Conservation (phyloP, 768 basidiomycete species). For the Amanita pseudoporphyria region DNA sequence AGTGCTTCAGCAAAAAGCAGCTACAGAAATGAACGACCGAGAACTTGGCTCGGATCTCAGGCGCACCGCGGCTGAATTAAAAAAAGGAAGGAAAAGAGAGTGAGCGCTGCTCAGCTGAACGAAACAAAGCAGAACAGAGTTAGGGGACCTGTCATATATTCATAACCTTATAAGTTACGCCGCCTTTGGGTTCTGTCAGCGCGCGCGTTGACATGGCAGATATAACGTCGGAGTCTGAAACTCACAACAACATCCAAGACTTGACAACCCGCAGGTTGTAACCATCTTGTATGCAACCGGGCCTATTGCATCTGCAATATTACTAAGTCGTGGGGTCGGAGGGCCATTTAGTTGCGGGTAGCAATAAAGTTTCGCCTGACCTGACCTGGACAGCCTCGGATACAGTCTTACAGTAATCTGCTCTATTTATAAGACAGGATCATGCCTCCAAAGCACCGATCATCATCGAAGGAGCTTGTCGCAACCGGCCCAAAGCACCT, state of each 20-base stretch:
- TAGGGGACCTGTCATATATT: neutral
- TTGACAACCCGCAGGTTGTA: neutral
- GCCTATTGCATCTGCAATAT: too few relatives aligned
- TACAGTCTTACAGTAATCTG: too few relatives aligned
- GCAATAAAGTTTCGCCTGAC: too few relatives aligned
- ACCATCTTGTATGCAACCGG: too few relatives aligned
- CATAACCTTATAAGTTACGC: too few relatives aligned
- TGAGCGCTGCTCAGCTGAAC: slow-evolving; percentile 24
- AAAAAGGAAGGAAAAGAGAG: slow-evolving; percentile 22
- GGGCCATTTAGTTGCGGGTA: too few relatives aligned
- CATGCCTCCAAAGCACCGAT: neutral
- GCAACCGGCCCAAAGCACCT: slow-evolving; percentile 47
- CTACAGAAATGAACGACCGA: slow-evolving; percentile 17
- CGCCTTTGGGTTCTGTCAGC: too few relatives aligned
- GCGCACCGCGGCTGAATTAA: slow-evolving; percentile 13
- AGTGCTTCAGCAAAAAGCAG: slow-evolving; percentile 12
- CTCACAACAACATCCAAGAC: neutral
- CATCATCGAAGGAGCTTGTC: slow-evolving; percentile 38
- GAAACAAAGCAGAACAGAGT: slow-evolving; percentile 12
- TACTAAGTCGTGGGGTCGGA: too few relatives aligned
- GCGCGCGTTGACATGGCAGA: neutral
- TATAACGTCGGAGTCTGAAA: slow-evolving; percentile 3
- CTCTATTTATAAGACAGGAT: neutral
- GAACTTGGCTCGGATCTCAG: slow-evolving; percentile 29
- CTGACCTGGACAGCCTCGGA: too few relatives aligned